Conservation (phyloP, 2,329 filamentous ascomycete genomes). For the Xylariaceae sp. region DNA sequence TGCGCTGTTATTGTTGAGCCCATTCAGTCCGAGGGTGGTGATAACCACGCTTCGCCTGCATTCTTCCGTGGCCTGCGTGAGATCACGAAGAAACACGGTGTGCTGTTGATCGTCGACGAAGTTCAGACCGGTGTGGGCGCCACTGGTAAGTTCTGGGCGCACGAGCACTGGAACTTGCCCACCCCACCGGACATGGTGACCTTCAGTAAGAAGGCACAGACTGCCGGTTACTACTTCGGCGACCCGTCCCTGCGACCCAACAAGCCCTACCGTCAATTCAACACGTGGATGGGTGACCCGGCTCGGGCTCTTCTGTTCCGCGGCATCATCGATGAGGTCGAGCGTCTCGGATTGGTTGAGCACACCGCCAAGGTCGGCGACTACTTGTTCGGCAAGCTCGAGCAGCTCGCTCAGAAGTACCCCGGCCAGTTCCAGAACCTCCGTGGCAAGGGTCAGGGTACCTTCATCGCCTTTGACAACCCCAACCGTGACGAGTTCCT, state of each 20-base stretch:
- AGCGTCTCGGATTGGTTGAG: slow-evolving; percentile 69
- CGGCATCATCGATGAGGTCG: slow-evolving; percentile 76
- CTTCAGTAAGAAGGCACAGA: slow-evolving; percentile 93
- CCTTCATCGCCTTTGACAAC: slow-evolving; percentile 88
- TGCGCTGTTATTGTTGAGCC: slow-evolving; percentile 83
- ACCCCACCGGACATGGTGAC: slow-evolving; percentile 88
- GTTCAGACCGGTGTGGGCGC: slow-evolving; percentile 91
- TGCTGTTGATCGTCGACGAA: slow-evolving; percentile 88
- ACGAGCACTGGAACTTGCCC: slow-evolving; percentile 84
- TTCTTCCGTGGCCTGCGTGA: slow-evolving; percentile 84
- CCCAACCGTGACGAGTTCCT: slow-evolving; percentile 75
- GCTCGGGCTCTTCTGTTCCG: slow-evolving; percentile 79
- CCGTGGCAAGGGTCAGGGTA: slow-evolving; percentile 80
- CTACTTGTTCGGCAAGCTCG: slow-evolving; percentile 69
- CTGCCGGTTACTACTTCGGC: slow-evolving; percentile 86
- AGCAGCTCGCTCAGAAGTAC: slow-evolving; percentile 62
- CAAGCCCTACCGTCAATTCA: slow-evolving; percentile 93
- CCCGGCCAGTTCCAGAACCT: slow-evolving; percentile 77
- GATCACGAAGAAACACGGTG: slow-evolving; percentile 68
- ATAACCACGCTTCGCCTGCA: slow-evolving; percentile 83
- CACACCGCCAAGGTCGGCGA: slow-evolving; percentile 73
- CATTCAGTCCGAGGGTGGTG: slow-evolving; percentile 88
- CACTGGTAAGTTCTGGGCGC: slow-evolving; percentile 92
- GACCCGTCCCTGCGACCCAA: slow-evolving; percentile 77
- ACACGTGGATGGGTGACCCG: slow-evolving; percentile 96